Base-by-base conservation (phyloP, 106 monocot genomes). In the Vanilla planifolia region DNA sequence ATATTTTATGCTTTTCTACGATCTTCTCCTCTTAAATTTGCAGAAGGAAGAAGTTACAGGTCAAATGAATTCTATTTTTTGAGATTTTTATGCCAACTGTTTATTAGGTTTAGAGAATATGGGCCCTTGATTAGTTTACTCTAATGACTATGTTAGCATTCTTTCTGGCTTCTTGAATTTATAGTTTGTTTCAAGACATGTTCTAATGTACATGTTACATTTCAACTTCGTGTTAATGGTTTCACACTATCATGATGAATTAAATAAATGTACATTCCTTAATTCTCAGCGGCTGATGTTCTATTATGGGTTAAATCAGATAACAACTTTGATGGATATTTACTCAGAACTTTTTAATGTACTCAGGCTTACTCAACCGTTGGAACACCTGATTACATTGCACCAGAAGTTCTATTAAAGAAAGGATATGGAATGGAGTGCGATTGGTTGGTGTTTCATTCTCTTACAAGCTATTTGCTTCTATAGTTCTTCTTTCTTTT, bases 351-450 rank as follows among this genome's bases (percentile, higher is more conserved):
- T 33, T 4, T 55, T 41, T 55, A 15, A 41, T 53, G 15, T 8
- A 37, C 23, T 17, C 68, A 68, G 68, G 68, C 59, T 16, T 59
- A 68, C 40, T 68, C 68, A 33, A 68, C 59, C 48, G 59, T 68
- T 24, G 68, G 59, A 23, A 68, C 68, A 43, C 68, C 68, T 59
- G 68, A 68, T 59, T 59, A 68, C 52, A 68, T 68, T 68, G 68
- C 68, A 46, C 59, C 68, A 25, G 68, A 68, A 67, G 67, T 67
- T 67, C 43, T 67, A 44, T 42, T 67, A 43, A 67, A 67, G 29
- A 67, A 67, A 56, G 59, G 68, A 56, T 68, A 68, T 44, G 68
- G 68, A 22, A 59, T 68, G 68, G 68, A 68, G 46, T 68, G 68
- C 59, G 68, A 68, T 59, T 59, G 68, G 68, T 59, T 22, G 33